Conservation (phyloP, 1,284 basidiomycete species). For the Ustilago xerochloae region DNA sequence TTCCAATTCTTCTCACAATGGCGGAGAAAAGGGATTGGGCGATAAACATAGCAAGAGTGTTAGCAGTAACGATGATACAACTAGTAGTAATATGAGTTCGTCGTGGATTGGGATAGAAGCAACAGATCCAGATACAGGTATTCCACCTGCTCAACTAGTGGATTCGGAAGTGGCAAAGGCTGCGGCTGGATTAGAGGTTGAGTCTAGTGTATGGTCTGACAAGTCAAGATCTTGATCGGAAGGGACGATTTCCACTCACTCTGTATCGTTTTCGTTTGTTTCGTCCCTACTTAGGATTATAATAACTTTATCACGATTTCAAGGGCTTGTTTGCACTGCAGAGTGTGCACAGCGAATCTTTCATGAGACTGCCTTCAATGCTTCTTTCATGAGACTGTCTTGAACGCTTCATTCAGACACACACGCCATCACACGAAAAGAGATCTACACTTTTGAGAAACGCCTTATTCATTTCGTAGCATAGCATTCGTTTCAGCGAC, state of each 20-base stretch:
- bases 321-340: too few relatives aligned
- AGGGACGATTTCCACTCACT: too few relatives aligned
- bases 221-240: not conserved
- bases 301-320: too few relatives aligned
- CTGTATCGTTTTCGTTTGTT: not conserved
- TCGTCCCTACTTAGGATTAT: too few relatives aligned
- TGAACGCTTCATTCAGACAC: too few relatives aligned
- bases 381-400: too few relatives aligned
- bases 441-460: too few relatives aligned
- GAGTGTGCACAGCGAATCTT: too few relatives aligned
- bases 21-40: conserved; percentile 3
- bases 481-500: too few relatives aligned
- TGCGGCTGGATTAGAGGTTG: conserved; percentile 27
- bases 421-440: too few relatives aligned
- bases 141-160: not conserved
- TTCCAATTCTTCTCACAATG: conserved; percentile 8
- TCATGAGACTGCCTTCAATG: too few relatives aligned
- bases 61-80: conserved; percentile 5
- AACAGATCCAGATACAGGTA: not conserved
- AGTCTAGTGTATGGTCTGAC: conserved; percentile 2
- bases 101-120: conserved; percentile 46
- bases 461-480: too few relatives aligned
- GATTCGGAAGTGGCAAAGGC: conserved; percentile 16
- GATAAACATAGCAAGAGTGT: not conserved
- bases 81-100: conserved; percentile 35